These are phyloP conservation scores for Ceratocystis smalleyi DNA, from an alignment of 2,329 filamentous ascomycete genomes.

Conservation along the genomic window DNA sequence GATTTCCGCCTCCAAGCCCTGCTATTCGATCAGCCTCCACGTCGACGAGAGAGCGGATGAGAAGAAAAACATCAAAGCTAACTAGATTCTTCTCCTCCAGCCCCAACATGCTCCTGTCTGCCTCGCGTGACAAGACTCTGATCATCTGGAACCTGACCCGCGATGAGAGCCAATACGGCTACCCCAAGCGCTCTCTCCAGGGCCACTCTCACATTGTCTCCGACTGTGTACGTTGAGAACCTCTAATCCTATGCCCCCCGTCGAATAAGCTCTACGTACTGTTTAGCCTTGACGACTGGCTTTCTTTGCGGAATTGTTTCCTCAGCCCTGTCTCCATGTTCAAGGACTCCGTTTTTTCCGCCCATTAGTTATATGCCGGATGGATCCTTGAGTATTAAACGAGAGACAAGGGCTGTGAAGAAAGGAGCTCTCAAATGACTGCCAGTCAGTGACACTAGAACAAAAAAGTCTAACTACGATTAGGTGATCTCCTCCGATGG, in stretches of 20 bases:
- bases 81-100: constrained; percentile 27
- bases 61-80: constrained; percentile 10
- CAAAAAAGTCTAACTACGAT: constrained; percentile 12
- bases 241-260: neutral
- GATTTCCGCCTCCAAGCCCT: neutral
- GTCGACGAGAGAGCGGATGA: neutral
- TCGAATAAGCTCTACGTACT: neutral
- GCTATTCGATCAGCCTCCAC: neutral
- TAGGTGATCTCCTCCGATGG: constrained; percentile 98
- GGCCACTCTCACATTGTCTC: constrained; percentile 99
- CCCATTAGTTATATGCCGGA: neutral
- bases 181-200: constrained; percentile 96
- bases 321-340: neutral
- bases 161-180: constrained; percentile 94
- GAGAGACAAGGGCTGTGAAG: neutral
- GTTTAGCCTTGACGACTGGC: neutral
- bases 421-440: neutral
- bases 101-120: constrained; percentile 99
- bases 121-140: constrained; percentile 91
- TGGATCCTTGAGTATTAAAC: neutral
- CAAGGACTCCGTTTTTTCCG: neutral
- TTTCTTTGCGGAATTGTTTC: neutral
- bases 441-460: neutral
- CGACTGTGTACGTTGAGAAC: constrained; percentile 72
- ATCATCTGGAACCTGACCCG: constrained; percentile 99